Evolutionary conservation across 73 alveolate species (phyloP), one percentile per base, ranked within the genome.

Genomic region (Paramecium primaurelia): DNA sequence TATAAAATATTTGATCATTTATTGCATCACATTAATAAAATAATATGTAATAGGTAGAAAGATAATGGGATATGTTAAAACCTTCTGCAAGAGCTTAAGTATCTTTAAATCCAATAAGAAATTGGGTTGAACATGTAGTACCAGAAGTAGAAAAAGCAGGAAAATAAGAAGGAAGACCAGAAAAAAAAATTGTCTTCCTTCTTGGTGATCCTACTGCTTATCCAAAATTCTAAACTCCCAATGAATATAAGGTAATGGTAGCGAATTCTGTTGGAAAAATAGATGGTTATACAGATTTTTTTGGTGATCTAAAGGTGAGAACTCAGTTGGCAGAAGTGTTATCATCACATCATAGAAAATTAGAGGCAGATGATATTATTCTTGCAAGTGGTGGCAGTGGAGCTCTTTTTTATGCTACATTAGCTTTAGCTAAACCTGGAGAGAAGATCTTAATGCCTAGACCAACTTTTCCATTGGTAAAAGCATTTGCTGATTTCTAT

Each of bases 141-240:
- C 90, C 94, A 22, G 51, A 89, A 28, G 75, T 45, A 71, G 94
- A 89, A 32, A 89, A 32, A 44, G 22, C 8, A 34, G 58, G 68
- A 22, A 59, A 40, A 28, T 34, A 5, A 20, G 77, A 40, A 60
- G 94, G 84, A 42, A 71, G 94, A 71, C 94, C 94, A 45, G 59
- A 64, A 22, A 58, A 89, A 26, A 89, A 89, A 37, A 71, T 89
- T 6, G 84, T 51, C 8, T 89, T 89, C 40, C 58, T 64, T 28
- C 47, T 89, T 25, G 94, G 94, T 8, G 94, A 89, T 89, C 94
- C 94, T 10, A 89, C 94, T n/a, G 80, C 77, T 26, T 89, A 71
- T 68, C 71, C 75, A 11, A 83, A 89, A 45, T 89, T 89, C 38
- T 45, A 89, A 37, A 89, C 94, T 36, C 86, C 86, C 32, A 77